Evolutionary conservation across 129 eudicot species (phyloP).

Genomic region (Helianthus annuus): DNA sequence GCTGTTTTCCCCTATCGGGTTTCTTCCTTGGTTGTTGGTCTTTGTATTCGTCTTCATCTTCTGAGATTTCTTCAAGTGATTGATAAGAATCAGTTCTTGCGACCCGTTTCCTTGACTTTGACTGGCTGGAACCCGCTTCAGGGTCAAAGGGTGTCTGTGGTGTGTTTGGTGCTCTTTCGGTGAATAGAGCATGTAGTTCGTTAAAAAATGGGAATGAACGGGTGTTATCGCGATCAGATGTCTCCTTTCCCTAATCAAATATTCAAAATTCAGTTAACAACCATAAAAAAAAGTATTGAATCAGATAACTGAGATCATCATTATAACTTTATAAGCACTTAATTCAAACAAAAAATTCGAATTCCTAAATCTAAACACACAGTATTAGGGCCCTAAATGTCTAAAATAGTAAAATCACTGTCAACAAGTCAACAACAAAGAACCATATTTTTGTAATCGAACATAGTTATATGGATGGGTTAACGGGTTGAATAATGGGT

Average conservation of each 20-base stretch:
- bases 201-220: constrained; percentile 66
- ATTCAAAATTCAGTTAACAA: constrained; percentile 4
- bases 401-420: too few species aligned
- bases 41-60: constrained; percentile 43
- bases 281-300: too few species aligned
- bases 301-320: too few species aligned
- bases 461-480: too few species aligned
- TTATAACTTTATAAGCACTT: too few species aligned
- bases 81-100: constrained; percentile 34
- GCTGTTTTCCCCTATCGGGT: constrained; percentile 44
- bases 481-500: too few species aligned
- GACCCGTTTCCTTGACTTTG: constrained; percentile 43
- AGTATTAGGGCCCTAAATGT: too few species aligned
- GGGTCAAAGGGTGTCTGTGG: constrained; percentile 40
- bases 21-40: constrained; percentile 41
- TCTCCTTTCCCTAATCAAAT: constrained; percentile 55
- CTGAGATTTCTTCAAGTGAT: constrained; percentile 50
- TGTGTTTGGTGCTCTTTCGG: constrained; percentile 38
- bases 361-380: too few species aligned
- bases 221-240: constrained; percentile 47
- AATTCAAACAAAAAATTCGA: too few species aligned
- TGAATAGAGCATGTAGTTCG: constrained; percentile 62
- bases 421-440: too few species aligned
- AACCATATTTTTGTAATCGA: too few species aligned
- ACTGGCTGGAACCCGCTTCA: constrained; percentile 34